Base-by-base conservation (phyloP, 352 stramenopile species). In the Phytophthora pinifolia region DNA sequence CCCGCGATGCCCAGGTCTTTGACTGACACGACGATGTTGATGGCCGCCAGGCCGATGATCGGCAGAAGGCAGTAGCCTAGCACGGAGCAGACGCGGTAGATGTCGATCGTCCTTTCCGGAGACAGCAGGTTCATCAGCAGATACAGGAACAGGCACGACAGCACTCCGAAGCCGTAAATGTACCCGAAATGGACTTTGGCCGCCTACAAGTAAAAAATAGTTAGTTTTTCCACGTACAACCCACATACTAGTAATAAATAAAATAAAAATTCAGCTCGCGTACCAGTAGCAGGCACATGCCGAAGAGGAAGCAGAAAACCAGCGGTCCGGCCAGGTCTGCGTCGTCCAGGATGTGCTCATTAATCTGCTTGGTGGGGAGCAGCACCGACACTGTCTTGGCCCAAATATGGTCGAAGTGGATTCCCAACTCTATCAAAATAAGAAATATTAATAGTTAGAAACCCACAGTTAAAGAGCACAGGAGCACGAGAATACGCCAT, bases 91-190 rank as follows among this genome's bases (percentile, higher is more conserved):
- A 98, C 93, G 22, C 81, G 91, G 72, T 96, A 98, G 48, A 98
- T 86, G 56, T 92, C 90, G 54, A 99, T 95, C 7, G 79, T 85
- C 20, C 79, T 76, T 31, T 89, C 69, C 1, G 80, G 75, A 18
- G 86, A 92, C 50, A 99, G 83, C 18, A 99, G 70, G 76, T 99
- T 99, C 59, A 99, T 83, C 30, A 99, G 79, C 31, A 98, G 50
- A 44, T 97, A 98, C 81, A 99, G 95, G 57, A 91, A 90, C 15
- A 98, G 44, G 67, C 94, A 99, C 39, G 96, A 98, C 54, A 98
- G 89, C n/a, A 98, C 66, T 22, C 96, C 94, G 70, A 99, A 99
- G 38, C 96, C 96, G 74, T 99, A 99, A 55, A 99, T 98, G 72
- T 99, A 99, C 31, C 96, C 96, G 67, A 99, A 99, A 56, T 99